A percentile compares a stretch with the other conserved stretches of the same genome.
Conservation (phyloP, 306 rosid genomes). For the Spatholobus suberectus region DNA sequence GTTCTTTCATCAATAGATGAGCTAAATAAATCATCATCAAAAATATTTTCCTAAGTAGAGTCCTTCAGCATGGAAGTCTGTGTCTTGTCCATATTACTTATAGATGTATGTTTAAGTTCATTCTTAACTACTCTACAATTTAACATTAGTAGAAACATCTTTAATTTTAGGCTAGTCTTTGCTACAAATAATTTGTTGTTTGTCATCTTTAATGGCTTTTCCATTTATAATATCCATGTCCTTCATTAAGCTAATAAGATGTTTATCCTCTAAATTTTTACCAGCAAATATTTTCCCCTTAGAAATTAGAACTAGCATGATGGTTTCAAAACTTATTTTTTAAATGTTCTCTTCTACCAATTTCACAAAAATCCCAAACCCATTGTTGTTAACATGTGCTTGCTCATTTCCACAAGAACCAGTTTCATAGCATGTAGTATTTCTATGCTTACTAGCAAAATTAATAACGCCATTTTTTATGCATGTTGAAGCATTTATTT, state of each 20-base stretch:
- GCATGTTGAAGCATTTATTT: slow-evolving; percentile 34
- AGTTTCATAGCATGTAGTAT: slow-evolving; percentile 33
- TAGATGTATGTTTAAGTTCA: slow-evolving; percentile 24
- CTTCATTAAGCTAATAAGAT: slow-evolving; percentile 29
- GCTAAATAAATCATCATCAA: slow-evolving; percentile 36
- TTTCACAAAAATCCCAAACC: slow-evolving; percentile 14
- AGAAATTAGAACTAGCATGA: slow-evolving; percentile 42
- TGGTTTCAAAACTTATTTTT: slow-evolving; percentile 40
- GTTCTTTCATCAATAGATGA: slow-evolving; percentile 40
- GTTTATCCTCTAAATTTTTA: slow-evolving; percentile 35
- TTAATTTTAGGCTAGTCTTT: slow-evolving; percentile 28
- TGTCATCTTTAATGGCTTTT: slow-evolving; percentile 38
- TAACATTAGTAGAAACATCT: slow-evolving; percentile 31
- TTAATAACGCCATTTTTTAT: slow-evolving; percentile 28
- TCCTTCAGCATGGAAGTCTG: slow-evolving; percentile 36
- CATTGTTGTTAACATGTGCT: slow-evolving; percentile 29
- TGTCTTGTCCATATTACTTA: slow-evolving; percentile 17
- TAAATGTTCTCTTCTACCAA: slow-evolving; percentile 33
- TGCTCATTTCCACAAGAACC: slow-evolving; percentile 37
- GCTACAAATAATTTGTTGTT: slow-evolving; percentile 39
- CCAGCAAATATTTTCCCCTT: slow-evolving; percentile 30
- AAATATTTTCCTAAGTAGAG: slow-evolving; percentile 33
- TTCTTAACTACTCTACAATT: slow-evolving; percentile 43
- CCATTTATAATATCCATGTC: slow-evolving; percentile 42
- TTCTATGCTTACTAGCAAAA: slow-evolving; percentile 38